Evolutionary conservation across 1,284 basidiomycete genomes (phyloP), one percentile per base, ranked within the genome.

Genomic region (Athelia psychrophila): DNA sequence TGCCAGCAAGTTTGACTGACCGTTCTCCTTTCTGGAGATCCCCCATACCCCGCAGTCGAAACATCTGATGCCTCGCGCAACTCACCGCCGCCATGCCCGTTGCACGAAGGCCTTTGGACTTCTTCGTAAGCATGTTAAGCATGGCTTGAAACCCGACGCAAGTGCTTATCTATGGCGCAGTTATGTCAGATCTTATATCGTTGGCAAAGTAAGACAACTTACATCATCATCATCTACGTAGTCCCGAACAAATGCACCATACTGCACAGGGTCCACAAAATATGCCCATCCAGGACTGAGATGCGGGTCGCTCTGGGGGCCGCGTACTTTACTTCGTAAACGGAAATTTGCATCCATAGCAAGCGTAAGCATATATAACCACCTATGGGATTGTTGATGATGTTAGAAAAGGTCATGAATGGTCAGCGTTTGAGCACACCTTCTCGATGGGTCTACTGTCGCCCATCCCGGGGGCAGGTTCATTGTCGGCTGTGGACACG

Each of bases 21-120:
- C 51, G 40, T 50, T 60, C 53, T 1, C 58, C 58, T 24, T 48
- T 44, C 30, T 57, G 54, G 9, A 57, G 24, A 35, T 59, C 42
- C 4, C 54, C 57, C 19, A 57, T 24, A 2, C 49, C 49, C 1
- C 35, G 38, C 0, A 50, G 27, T 23, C 49, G 2, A 24, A 54
- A 44, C 20, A 54, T 38, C 5, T 51, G 44, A 36, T 59, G 56
- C 8, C 58, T 46, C 6, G 51, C 44, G 44, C 58, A 59, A 15
- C 47, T 32, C 25, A 51, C 27, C 8, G 46, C 54, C 30, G 52
- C 59, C n/a, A 60, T 49, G 2, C 59, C 59, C 3, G 53, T 55
- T 10, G 44, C 47, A 13, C 23, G 18, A n/a, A 55, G 40, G 5
- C 49, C 55, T 27, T 49, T 50, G 3, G 32, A 32, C 23, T 44